These are phyloP conservation scores for Scedosporium minutisporum DNA, from an alignment of 2,329 filamentous ascomycete genomes.

Conservation along the genomic window DNA sequence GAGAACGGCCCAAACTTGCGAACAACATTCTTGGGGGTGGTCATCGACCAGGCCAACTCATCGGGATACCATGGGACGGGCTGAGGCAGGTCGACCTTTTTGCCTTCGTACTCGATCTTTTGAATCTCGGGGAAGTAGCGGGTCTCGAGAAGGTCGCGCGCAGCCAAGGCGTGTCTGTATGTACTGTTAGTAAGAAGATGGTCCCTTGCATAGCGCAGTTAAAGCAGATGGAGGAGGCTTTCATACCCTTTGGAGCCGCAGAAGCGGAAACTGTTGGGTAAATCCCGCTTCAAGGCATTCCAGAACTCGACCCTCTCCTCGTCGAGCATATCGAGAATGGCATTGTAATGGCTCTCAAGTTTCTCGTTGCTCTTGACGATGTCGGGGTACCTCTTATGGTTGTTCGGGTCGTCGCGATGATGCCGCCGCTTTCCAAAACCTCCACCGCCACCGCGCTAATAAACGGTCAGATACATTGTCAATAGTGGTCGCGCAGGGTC, in stretches of 20 bases:
- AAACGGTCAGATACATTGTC: background rate
- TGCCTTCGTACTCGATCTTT: conserved; percentile 74
- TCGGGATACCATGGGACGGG: conserved; percentile 90
- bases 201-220: background rate
- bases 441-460: background rate
- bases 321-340: conserved; percentile 63
- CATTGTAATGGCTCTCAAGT: conserved; percentile 80
- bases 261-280: conserved; percentile 97
- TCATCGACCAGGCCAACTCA: conserved; percentile 94
- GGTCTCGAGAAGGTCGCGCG: conserved; percentile 78
- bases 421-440: background rate
- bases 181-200: background rate
- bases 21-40: conserved; percentile 90
- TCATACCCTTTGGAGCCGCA: conserved; percentile 81
- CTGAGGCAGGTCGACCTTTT: conserved; percentile 69
- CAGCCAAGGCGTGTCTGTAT: conserved; percentile 74
- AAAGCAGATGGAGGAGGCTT: background rate
- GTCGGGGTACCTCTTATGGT: conserved; percentile 1
- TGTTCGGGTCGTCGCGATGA: conserved; percentile 1
- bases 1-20: conserved; percentile 90
- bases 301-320: conserved; percentile 76
- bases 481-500: background rate
- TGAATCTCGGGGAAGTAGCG: conserved; percentile 87
- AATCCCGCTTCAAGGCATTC: conserved; percentile 69
- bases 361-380: conserved; percentile 72